These are phyloP conservation scores for Aspergillus neotritici DNA, from an alignment of 2,329 filamentous ascomycete genomes.

Conservation along the genomic window DNA sequence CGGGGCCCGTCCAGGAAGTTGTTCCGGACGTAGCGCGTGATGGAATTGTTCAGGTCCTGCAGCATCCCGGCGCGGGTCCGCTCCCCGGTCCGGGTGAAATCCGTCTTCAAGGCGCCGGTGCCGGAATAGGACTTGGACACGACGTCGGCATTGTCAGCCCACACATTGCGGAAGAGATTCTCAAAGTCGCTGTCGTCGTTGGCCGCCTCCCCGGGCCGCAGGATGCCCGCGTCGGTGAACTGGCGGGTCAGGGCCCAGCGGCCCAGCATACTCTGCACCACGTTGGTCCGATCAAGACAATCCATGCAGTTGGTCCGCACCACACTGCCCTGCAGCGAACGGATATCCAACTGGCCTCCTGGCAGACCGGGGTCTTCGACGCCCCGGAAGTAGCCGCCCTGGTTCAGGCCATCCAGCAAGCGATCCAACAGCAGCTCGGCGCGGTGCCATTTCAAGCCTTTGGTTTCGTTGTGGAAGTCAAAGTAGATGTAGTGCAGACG, in stretches of 20 bases:
- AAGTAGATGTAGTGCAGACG: constrained; percentile 95
- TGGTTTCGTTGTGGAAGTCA: constrained; percentile 97
- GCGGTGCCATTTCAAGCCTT: constrained; percentile 88
- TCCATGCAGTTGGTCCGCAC: constrained; percentile 99
- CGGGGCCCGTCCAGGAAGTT: constrained; percentile 92
- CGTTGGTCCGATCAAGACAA: constrained; percentile 94
- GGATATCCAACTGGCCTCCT: constrained; percentile 69
- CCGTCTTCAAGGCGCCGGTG: constrained; percentile 95
- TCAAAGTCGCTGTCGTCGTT: constrained; percentile 79
- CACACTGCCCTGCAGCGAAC: constrained; percentile 77
- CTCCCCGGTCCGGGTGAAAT: constrained; percentile 89
- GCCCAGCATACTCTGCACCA: constrained; percentile 95
- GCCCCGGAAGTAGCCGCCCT: constrained; percentile 88
- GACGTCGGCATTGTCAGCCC: constrained; percentile 97
- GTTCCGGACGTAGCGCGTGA: constrained; percentile 85
- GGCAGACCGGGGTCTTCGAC: constrained; percentile 72
- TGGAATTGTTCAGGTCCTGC: constrained; percentile 80
- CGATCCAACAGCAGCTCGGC: constrained; percentile 81
- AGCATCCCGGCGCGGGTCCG: constrained; percentile 79
- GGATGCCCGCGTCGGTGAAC: constrained; percentile 74
- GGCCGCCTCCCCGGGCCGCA: constrained; percentile 70
- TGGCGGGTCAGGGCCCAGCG: constrained; percentile 84
- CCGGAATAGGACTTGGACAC: constrained; percentile 91
- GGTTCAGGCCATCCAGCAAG: constrained; percentile 66
- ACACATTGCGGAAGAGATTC: constrained; percentile 88